Percentiles rank a stretch among this genome's conserved stretches.
These are phyloP conservation scores for Linnemannia exigua DNA, from an alignment of 192 early-diverging fungal species.

Conservation along the genomic window DNA sequence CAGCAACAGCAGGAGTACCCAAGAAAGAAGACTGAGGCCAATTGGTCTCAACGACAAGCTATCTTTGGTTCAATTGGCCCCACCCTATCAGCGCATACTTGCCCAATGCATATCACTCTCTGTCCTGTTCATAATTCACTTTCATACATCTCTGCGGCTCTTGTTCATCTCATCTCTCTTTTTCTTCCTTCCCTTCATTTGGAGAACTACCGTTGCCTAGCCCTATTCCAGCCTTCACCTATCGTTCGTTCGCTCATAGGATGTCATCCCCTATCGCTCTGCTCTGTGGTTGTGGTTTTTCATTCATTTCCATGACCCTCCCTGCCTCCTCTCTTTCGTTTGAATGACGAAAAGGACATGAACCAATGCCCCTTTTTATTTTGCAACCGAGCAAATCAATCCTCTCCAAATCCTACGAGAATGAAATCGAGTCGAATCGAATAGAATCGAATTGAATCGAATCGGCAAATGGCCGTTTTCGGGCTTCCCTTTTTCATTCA, in stretches of 20 bases:
- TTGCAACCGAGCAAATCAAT: constrained; percentile 1
- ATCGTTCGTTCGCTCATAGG: too few species aligned
- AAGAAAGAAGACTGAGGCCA: too few species aligned
- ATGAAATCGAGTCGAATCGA: not conserved
- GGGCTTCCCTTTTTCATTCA: not conserved
- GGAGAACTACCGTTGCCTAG: not conserved
- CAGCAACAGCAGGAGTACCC: too few species aligned
- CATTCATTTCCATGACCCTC: not conserved
- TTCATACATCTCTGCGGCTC: not conserved
- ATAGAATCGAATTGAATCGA: not conserved
- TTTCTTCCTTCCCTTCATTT: not conserved
- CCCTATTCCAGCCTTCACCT: too few species aligned
- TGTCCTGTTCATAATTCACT: not conserved
- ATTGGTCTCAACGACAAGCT: too few species aligned
- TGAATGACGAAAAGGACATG: not conserved
- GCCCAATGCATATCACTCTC: not conserved
- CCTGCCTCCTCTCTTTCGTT: not conserved
- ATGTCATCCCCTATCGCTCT: not conserved
- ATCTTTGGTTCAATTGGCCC: too few species aligned
- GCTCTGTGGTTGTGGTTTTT: constrained; percentile 5
- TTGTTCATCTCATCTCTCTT: constrained; percentile 1
- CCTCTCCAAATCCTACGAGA: not conserved
- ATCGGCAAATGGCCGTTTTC: constrained; percentile 4
- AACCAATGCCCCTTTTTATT: not conserved
- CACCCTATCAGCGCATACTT: too few species aligned